Evolutionary conservation across 257 asterid genomes (phyloP), one percentile per base, ranked within the genome.

Genomic region (Galeopsis tetrahit): DNA sequence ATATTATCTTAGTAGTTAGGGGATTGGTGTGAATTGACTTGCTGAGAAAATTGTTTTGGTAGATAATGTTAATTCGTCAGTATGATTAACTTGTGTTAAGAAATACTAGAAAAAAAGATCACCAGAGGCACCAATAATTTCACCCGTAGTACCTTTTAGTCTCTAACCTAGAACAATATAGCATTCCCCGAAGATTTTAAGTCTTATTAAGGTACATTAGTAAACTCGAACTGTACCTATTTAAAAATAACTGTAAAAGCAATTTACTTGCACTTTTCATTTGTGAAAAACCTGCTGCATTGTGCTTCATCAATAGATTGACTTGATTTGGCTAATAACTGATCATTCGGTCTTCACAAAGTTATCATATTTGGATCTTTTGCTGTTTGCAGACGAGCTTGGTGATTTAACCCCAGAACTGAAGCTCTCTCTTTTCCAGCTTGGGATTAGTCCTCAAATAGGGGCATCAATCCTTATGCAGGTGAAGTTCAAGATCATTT

Each of bases 381-480:
- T 58, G 40, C 71, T 64, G 44, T 75, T 56, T 84, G 84, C 96
- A 95, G 99, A 92, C 69, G 96, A 92, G 79, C 89, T 92, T 70
- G 99, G 98, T 28, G 96, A 90, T 80, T 77, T 85, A 62, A 63
- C 89, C 0, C 95, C 97, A 13, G 97, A 92, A 69, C 95, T 95
- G 59, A 92, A 95, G 90, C 96, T 95, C 15, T 95, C 98, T 58
- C 81, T 95, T 77, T 95, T 95, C 80, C 98, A 92, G 82, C 96
- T 95, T 56, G 99, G 99, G 64, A 88, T 95, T 74, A 88, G 99
- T 84, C 99, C 99, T 81, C 98, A 95, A 71, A 95, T 95, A 70
- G 99, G 84, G 21, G 98, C 99, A 73, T 95, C 99, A 64, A 95
- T 95, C 80, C 87, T 92, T 53, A 92, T 92, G 98, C 98, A 95